Evolutionary conservation across 2,329 filamentous ascomycete species (phyloP).

Genomic region (Stromatinia cepivora): DNA sequence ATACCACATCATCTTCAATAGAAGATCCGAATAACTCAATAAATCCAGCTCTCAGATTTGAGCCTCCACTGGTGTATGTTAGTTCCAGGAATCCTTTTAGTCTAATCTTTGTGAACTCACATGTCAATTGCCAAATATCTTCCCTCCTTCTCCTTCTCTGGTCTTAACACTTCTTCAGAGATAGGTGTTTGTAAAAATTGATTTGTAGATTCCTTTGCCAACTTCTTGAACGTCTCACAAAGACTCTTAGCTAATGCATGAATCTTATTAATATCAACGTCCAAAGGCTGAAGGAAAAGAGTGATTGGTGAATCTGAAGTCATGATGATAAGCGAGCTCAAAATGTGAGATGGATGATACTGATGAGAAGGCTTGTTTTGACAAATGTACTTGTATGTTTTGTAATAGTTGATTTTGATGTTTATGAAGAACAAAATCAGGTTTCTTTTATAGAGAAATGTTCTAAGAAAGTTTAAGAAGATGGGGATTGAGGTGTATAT

Average conservation of each 20-base stretch:
- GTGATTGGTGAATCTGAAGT: conserved; percentile 25
- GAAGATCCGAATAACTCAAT: conserved; percentile 55
- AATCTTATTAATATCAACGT: conserved; percentile 49
- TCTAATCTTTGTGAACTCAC: conserved; percentile 47
- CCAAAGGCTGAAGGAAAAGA: conserved; percentile 53
- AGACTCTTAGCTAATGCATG: conserved; percentile 52
- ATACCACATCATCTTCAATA: conserved; percentile 11
- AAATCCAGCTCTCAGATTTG: conserved; percentile 68
- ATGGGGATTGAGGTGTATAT: neutral
- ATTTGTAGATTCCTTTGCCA: conserved; percentile 54
- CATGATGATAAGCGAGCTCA: conserved; percentile 26
- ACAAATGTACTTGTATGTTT: neutral
- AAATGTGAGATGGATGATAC: neutral
- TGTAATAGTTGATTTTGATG: neutral
- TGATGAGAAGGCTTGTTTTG: conserved; percentile 5
- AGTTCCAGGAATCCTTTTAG: conserved; percentile 26
- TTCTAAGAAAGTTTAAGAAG: no score
- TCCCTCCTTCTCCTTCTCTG: conserved; percentile 51
- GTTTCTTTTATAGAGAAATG: no score
- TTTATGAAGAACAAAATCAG: neutral
- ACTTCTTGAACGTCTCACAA: conserved; percentile 48
- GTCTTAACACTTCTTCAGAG: conserved; percentile 57
- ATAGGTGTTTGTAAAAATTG: conserved; percentile 64
- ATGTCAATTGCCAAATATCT: conserved; percentile 64
- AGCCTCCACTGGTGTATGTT: conserved; percentile 57